A percentile compares a stretch with the other conserved stretches of the same genome.
These are phyloP conservation scores for Cucumis melo DNA, from an alignment of 306 rosid species.

Conservation along the genomic window DNA sequence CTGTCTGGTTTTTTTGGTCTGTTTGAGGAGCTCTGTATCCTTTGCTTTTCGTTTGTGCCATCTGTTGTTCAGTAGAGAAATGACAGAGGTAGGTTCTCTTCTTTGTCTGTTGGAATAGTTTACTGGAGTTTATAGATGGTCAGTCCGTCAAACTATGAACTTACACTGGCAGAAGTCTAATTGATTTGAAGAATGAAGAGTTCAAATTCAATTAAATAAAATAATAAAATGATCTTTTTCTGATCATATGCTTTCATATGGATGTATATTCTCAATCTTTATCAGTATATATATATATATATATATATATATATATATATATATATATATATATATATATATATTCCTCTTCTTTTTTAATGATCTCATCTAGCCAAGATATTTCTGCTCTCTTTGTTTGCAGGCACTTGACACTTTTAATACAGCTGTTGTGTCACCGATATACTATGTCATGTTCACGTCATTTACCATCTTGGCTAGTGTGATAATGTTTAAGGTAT, in stretches of 20 bases:
- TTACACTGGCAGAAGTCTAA: not conserved
- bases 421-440: slow-evolving; percentile 99
- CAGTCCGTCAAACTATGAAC: not conserved
- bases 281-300: too few species aligned
- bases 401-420: slow-evolving; percentile 99
- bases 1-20: too few species aligned
- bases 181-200: not conserved
- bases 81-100: too few species aligned
- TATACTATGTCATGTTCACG: slow-evolving; percentile 97
- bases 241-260: not conserved
- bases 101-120: too few species aligned
- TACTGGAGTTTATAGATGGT: not conserved
- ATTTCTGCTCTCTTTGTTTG: slow-evolving; percentile 14
- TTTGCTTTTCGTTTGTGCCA: too few species aligned
- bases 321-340: too few species aligned
- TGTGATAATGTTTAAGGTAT: slow-evolving; percentile 96
- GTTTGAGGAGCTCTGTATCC: too few species aligned
- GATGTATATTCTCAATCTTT: not conserved
- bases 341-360: not conserved
- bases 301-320: too few species aligned
- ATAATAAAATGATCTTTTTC: not conserved
- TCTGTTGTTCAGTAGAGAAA: too few species aligned
- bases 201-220: not conserved
- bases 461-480: slow-evolving; percentile 93
- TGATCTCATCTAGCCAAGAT: slow-evolving; percentile 6